A percentile compares a stretch with the other conserved stretches of the same genome.
These are phyloP conservation scores for Microdochium paspali DNA, from an alignment of 2,329 filamentous ascomycete species.

Conservation along the genomic window DNA sequence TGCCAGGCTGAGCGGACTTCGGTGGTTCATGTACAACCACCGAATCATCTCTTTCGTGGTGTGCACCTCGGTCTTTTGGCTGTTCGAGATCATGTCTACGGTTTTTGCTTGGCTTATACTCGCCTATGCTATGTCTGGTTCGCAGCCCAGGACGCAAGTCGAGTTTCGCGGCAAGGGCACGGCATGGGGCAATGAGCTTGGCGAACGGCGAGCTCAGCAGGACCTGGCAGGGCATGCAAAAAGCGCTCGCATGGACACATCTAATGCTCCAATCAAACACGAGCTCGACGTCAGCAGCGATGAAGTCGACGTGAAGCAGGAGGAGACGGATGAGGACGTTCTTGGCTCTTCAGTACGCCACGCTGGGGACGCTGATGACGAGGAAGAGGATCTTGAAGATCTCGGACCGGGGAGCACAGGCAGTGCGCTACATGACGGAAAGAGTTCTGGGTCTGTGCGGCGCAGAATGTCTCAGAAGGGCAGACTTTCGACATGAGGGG, in stretches of 20 bases:
- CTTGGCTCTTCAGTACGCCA: slow-evolving; percentile 5
- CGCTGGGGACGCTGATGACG: slow-evolving; percentile 15
- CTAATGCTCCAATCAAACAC: slow-evolving; percentile 4
- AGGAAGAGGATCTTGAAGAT: slow-evolving; percentile 12
- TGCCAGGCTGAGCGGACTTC: slow-evolving; percentile 66
- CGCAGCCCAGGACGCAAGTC: slow-evolving; percentile 3
- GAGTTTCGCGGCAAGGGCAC: background rate
- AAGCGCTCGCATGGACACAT: background rate
- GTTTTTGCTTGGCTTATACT: slow-evolving; percentile 54
- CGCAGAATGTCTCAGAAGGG: background rate
- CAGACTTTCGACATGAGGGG: background rate
- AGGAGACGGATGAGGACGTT: slow-evolving; percentile 10
- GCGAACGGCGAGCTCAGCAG: background rate
- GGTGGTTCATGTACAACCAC: slow-evolving; percentile 83
- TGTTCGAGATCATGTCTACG: slow-evolving; percentile 60
- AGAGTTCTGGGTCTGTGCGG: background rate
- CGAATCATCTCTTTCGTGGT: slow-evolving; percentile 58
- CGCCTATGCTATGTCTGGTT: slow-evolving; percentile 21
- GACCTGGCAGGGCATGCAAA: background rate
- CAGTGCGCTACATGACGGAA: slow-evolving; percentile 9
- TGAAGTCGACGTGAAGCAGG: slow-evolving; percentile 11
- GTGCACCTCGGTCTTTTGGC: slow-evolving; percentile 69
- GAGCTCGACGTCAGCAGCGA: slow-evolving; percentile 7
- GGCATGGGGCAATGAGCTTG: background rate
- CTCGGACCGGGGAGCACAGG: slow-evolving; percentile 6